Conservation (phyloP, 192 early-diverging fungal genomes). For the Podila horticola region DNA sequence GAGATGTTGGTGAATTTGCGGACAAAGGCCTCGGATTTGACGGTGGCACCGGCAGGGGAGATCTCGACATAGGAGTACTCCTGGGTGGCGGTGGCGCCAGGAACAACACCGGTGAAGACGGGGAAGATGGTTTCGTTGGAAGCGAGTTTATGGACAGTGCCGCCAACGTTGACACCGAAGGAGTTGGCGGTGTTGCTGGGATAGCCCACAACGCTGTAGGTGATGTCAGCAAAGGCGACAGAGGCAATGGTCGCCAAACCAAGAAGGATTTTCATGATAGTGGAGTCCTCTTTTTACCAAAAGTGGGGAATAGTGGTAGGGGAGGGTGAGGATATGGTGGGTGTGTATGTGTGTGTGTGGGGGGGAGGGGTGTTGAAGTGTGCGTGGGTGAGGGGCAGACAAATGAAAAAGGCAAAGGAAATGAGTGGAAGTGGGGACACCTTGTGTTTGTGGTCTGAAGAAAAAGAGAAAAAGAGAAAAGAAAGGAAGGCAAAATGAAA, state of each 20-base stretch:
- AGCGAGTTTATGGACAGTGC: constrained; percentile 7
- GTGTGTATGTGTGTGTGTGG: too few relatives aligned
- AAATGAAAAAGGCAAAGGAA: not conserved
- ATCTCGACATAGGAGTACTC: constrained; percentile 37
- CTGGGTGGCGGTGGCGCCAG: constrained; percentile 1
- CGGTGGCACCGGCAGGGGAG: not conserved
- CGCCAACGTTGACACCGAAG: constrained; percentile 25
- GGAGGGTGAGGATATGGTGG: not conserved
- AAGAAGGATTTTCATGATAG: constrained; percentile 32
- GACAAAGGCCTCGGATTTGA: constrained; percentile 27
- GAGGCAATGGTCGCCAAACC: constrained; percentile 29
- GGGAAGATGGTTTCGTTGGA: constrained; percentile 13
- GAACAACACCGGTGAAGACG: constrained; percentile 19
- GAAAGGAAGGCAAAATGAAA: not conserved
- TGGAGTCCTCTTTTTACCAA: not conserved
- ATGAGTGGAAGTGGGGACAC: constrained; percentile 13
- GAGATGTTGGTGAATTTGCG: constrained; percentile 7
- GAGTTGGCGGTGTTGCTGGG: not conserved
- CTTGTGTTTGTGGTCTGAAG: not conserved
- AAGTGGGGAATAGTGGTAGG: not conserved
- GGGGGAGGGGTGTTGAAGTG: not conserved
- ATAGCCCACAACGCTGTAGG: constrained; percentile 30
- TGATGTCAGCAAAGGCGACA: constrained; percentile 34
- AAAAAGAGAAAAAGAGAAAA: not conserved
- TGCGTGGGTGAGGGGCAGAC: not conserved